phyloP scores from a whole-genome alignment of 2,329 filamentous ascomycete species.

The Aspergillus sp. region DNA sequence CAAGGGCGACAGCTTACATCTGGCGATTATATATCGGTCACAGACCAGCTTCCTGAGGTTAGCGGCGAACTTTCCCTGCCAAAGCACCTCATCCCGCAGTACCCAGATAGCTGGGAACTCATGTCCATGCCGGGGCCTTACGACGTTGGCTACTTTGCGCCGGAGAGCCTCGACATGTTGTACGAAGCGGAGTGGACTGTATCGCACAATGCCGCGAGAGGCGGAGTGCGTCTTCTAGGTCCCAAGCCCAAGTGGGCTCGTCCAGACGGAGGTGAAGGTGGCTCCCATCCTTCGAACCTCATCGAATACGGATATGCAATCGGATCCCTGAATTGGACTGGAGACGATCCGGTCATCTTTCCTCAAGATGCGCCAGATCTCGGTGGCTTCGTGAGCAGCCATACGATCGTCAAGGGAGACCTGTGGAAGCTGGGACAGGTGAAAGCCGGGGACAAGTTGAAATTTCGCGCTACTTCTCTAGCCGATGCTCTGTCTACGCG shows the following conservation, averaged over 20 bases:
- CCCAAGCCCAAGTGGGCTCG: constrained; percentile 64
- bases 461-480: constrained; percentile 57
- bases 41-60: constrained; percentile 42
- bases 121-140: constrained; percentile 62
- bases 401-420: constrained; percentile 61
- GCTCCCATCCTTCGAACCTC: constrained; percentile 64
- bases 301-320: constrained; percentile 65
- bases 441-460: constrained; percentile 61
- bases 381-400: constrained; percentile 62
- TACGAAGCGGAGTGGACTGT: constrained; percentile 64
- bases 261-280: constrained; percentile 64
- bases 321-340: constrained; percentile 64
- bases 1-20: constrained; percentile 61
- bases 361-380: constrained; percentile 64
- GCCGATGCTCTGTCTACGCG: constrained; percentile 55
- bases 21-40: constrained; percentile 57
- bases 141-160: constrained; percentile 57
- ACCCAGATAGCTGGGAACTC: constrained; percentile 57
- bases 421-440: constrained; percentile 67
- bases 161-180: constrained; percentile 60
- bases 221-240: constrained; percentile 64
- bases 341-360: constrained; percentile 65
- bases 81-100: constrained; percentile 52
- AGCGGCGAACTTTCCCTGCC: constrained; percentile 46
- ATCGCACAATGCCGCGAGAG: constrained; percentile 64